phyloP scores from a whole-genome alignment of 177 flowering plant genomes.

The Telopea speciosissima region DNA sequence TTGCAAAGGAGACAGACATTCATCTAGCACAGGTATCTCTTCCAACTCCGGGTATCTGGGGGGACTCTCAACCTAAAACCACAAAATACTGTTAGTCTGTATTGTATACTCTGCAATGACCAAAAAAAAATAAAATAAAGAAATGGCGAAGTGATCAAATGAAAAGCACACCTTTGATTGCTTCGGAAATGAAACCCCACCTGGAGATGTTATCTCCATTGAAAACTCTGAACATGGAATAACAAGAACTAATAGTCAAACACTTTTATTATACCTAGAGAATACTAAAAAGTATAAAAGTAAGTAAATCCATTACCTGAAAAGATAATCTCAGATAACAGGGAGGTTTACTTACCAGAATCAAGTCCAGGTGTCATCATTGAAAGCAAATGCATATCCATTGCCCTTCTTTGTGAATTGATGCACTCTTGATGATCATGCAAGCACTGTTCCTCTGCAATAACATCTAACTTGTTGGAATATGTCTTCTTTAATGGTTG shows the following conservation, averaged over 20 bases:
- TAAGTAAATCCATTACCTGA: too few relatives aligned
- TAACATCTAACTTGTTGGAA: constrained; percentile 16
- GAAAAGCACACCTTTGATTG: constrained; percentile 13
- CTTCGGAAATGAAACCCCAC: background rate
- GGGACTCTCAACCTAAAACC: constrained; percentile 19
- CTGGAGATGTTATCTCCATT: constrained; percentile 6
- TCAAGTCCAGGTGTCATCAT: constrained; percentile 29
- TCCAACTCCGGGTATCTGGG: constrained; percentile 14
- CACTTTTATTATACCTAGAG: too few relatives aligned
- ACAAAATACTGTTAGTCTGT: background rate
- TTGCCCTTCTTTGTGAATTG: constrained; percentile 27
- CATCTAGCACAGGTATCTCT: constrained; percentile 19
- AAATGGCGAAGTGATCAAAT: background rate
- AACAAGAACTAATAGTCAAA: background rate
- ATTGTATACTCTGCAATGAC: background rate
- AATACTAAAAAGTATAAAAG: too few relatives aligned
- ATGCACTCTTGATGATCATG: constrained; percentile 62
- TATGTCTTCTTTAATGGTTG: constrained; percentile 25
- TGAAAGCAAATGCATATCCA: constrained; percentile 31
- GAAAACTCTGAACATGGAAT: constrained; percentile 8
- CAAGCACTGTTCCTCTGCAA: constrained; percentile 41
- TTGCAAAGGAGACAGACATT: constrained; percentile 3
- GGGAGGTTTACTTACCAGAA: constrained; percentile 22
- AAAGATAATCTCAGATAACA: too few relatives aligned
- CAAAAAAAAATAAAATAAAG: background rate